These are phyloP conservation scores for Fomitopsis pinicola DNA, from an alignment of 1,284 basidiomycete species.

Conservation along the genomic window DNA sequence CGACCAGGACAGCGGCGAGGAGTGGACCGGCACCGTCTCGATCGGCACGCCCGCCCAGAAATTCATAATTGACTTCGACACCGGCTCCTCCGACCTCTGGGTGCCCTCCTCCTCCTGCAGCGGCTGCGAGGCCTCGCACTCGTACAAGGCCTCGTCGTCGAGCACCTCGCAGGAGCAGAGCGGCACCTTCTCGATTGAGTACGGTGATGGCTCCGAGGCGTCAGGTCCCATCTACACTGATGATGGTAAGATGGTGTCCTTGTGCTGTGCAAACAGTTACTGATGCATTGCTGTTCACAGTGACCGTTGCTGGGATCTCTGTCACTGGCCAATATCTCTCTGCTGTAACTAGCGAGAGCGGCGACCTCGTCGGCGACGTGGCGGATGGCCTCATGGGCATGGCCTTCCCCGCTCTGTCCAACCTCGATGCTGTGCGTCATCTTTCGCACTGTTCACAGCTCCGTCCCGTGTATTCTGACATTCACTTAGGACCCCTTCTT, in stretches of 20 bases:
- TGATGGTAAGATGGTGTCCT: slow-evolving; percentile 24
- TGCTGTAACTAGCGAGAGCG: slow-evolving; percentile 9
- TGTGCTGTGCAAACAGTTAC: neutral
- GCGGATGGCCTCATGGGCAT: slow-evolving; percentile 22
- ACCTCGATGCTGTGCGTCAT: slow-evolving; percentile 8
- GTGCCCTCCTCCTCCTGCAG: slow-evolving; percentile 19
- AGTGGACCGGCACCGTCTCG: slow-evolving; percentile 18
- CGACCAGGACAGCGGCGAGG: slow-evolving; percentile 10
- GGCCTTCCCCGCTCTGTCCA: slow-evolving; percentile 16
- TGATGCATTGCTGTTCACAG: neutral
- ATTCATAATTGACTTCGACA: slow-evolving; percentile 25
- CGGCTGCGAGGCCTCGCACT: slow-evolving; percentile 15
- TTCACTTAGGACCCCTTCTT: slow-evolving; percentile 33
- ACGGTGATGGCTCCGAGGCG: slow-evolving; percentile 52
- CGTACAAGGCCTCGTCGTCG: slow-evolving; percentile 33
- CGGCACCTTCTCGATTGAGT: slow-evolving; percentile 40
- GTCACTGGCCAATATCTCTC: slow-evolving; percentile 19
- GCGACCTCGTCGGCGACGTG: slow-evolving; percentile 8
- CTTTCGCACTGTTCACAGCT: neutral
- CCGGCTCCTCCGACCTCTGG: slow-evolving; percentile 25
- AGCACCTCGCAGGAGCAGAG: slow-evolving; percentile 26
- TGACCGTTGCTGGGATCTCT: slow-evolving; percentile 7
- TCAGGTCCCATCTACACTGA: slow-evolving; percentile 50
- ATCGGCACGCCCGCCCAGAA: slow-evolving; percentile 19
- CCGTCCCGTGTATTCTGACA: too few relatives aligned